Percentiles rank a stretch among this genome's conserved stretches.
Evolutionary conservation across 768 basidiomycete species (phyloP).

Genomic region (Termitomyces sp.): DNA sequence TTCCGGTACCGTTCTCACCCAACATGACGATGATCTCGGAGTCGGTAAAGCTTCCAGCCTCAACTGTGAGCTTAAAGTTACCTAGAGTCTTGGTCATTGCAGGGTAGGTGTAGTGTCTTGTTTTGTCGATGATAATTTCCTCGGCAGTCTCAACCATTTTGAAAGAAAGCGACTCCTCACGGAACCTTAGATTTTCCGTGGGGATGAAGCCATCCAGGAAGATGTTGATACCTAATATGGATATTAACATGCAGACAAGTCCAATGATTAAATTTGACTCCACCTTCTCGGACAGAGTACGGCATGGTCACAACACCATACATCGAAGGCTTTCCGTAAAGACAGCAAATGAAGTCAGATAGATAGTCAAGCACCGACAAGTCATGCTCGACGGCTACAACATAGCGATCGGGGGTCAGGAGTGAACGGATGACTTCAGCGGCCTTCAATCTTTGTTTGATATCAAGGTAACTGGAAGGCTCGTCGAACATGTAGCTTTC

Average conservation of each 20-base stretch:
- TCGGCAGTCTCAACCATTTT: constrained; percentile 98
- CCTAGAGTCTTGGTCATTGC: constrained; percentile 97
- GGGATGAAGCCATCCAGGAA: constrained; percentile 99
- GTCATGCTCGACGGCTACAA: constrained; percentile 98
- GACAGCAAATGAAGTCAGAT: constrained; percentile 95
- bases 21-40: constrained; percentile 99
- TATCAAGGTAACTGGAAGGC: constrained; percentile 96
- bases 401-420: constrained; percentile 79
- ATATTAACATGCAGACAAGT: neutral
- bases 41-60: constrained; percentile 90
- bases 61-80: constrained; percentile 89
- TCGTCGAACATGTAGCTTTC: constrained; percentile 97
- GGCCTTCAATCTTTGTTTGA: constrained; percentile 91
- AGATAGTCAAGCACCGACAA: constrained; percentile 96
- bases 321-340: constrained; percentile 96
- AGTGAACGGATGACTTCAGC: constrained; percentile 92
- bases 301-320: constrained; percentile 99
- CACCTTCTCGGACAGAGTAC: constrained; percentile 95
- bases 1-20: constrained; percentile 98
- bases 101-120: constrained; percentile 88
- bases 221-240: constrained; percentile 85
- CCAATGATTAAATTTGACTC: neutral
- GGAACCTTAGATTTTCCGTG: constrained; percentile 97
- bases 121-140: constrained; percentile 81
- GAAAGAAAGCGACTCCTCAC: constrained; percentile 92